Conservation (phyloP, 2,329 filamentous ascomycete species). For the Fusarium veterinarium region DNA sequence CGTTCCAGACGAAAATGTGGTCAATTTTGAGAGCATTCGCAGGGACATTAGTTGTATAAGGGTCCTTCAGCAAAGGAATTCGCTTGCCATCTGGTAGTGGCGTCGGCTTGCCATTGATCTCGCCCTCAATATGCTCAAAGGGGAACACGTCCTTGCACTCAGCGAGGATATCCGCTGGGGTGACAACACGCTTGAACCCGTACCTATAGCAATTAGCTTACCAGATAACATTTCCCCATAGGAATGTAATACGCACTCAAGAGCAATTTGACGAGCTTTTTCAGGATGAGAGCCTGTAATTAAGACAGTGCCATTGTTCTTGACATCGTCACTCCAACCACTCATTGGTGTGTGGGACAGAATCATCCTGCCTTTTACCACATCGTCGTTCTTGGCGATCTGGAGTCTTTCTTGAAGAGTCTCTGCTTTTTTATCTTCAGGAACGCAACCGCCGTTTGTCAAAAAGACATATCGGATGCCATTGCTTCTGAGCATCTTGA, state of each 20-base stretch:
- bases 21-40: conserved; percentile 77
- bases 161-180: conserved; percentile 83
- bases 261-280: conserved; percentile 78
- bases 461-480: conserved; percentile 92
- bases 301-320: conserved; percentile 67
- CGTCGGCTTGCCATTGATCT: conserved; percentile 45
- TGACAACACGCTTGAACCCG: conserved; percentile 85
- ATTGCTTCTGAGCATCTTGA: conserved; percentile 78
- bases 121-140: conserved; percentile 66
- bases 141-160: conserved; percentile 84
- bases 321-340: conserved; percentile 62
- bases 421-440: conserved; percentile 64
- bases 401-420: conserved; percentile 50
- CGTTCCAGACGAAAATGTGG: conserved; percentile 93
- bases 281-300: conserved; percentile 77
- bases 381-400: conserved; percentile 48
- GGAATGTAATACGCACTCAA: conserved; percentile 58
- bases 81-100: conserved; percentile 51
- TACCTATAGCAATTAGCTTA: conserved; percentile 54
- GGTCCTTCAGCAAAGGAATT: conserved; percentile 46
- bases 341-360: conserved; percentile 91
- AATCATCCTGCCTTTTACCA: conserved; percentile 58
- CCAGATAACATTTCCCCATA: too few relatives aligned
- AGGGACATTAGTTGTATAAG: conserved; percentile 51
- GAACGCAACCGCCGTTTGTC: conserved; percentile 93